Base-by-base conservation (phyloP, 2,329 filamentous ascomycete genomes). In the Botryotinia convoluta region DNA sequence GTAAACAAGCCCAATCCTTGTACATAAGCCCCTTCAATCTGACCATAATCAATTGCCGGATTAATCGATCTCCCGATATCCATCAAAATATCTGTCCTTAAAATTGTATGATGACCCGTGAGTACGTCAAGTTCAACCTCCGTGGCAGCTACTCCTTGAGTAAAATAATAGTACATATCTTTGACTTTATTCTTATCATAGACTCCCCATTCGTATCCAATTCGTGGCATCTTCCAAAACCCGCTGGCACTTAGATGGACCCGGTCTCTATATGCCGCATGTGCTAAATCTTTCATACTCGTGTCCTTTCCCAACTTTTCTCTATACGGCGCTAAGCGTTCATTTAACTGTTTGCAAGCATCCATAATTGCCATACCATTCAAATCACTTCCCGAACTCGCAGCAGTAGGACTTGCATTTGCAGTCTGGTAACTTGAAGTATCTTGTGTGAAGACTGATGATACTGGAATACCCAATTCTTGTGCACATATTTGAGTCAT, bases 131-230 rank as follows among this genome's bases (percentile, higher is more conserved):
- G 87, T 83, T 98, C 93, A 14, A 98, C 94, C 83, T 98, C 96
- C 20, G 95, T 92, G 0, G 93, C 93, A 0, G 95, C 90, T 7
- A 98, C 95, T 80, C 93, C 91, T 81, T 93, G 95, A 0, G 95
- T 98, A 84, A 98, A 98, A 86, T 98, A 98, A 84, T 95, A 98
- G 86, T 94, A 98, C 94, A 98, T 97, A 16, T 77, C 77, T 35
- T 79, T 77, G 4, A 77, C 75, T 7, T 69, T 77, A 82, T 95
- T 92, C 59, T 94, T 94, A 32, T 87, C 91, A 83, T 98, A 98
- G 75, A 91, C 90, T 29, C 90, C 93, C 95, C 95, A 98, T 4
- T 90, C 88, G 80, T 97, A 98, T 1, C 95, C 95, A 77, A 98
- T 98, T 75, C 97, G 94, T 0, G 95, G 95, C 0, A 95, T 98